Percentiles rank a stretch among this genome's conserved stretches.
phyloP scores from a whole-genome alignment of 371 early-diverging fungal species.

The Cladochytrium tenue region DNA sequence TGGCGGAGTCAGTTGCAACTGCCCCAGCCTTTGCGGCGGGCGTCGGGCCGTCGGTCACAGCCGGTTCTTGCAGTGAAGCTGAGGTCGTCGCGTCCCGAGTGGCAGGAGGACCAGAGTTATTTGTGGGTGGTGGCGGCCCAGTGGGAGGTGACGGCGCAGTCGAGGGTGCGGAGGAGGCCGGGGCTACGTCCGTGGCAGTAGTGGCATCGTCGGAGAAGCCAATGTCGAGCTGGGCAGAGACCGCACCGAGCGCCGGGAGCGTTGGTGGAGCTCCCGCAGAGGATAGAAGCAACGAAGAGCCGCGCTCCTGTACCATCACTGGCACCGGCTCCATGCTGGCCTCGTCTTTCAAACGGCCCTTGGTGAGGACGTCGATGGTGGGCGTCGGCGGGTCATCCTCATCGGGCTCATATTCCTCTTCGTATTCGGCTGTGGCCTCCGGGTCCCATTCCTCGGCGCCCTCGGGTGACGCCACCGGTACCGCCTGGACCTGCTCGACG shows the following conservation, averaged over 20 bases:
- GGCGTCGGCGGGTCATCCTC: slow-evolving; percentile 12
- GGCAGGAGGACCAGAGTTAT: not conserved
- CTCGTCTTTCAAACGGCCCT: slow-evolving; percentile 19
- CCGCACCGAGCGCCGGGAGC: not conserved
- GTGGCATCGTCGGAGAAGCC: not conserved
- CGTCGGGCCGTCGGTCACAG: not conserved
- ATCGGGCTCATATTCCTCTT: slow-evolving; percentile 21
- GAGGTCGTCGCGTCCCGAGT: slow-evolving; percentile 12
- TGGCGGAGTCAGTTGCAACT: slow-evolving; percentile 3
- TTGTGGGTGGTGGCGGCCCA: slow-evolving; percentile 1
- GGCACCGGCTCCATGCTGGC: slow-evolving; percentile 16
- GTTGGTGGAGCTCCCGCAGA: not conserved
- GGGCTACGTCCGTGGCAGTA: slow-evolving; percentile 2
- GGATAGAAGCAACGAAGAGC: slow-evolving; percentile 12
- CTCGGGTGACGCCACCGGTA: slow-evolving; percentile 11
- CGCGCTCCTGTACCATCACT: slow-evolving; percentile 10
- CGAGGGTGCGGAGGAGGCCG: slow-evolving; percentile 1
- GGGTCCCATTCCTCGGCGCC: slow-evolving; percentile 5
- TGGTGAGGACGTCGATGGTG: slow-evolving; percentile 15
- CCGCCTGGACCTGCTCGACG: slow-evolving; percentile 11
- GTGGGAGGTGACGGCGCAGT: slow-evolving; percentile 1
- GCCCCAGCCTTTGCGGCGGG: slow-evolving; percentile 1
- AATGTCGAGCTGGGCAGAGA: not conserved
- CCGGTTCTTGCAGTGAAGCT: too few relatives aligned
- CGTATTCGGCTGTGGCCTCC: not conserved